phyloP scores from a whole-genome alignment of 2,329 filamentous ascomycete genomes.

The Aureobasidium sp. region DNA sequence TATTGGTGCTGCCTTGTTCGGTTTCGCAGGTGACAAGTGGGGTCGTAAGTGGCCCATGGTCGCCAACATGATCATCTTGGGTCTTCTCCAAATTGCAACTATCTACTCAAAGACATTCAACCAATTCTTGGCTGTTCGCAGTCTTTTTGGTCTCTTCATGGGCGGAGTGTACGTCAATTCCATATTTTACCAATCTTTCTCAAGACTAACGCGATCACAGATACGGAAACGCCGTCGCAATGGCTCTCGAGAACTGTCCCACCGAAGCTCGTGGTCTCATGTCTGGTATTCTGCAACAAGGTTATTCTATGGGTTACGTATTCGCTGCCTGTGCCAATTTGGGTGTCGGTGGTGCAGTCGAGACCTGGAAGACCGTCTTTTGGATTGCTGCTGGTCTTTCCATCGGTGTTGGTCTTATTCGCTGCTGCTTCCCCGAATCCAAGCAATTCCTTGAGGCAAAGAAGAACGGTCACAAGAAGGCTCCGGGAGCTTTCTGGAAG shows the following conservation, averaged over 20 bases:
- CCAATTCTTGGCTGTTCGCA: constrained; percentile 79
- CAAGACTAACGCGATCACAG: neutral
- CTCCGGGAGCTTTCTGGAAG: constrained; percentile 65
- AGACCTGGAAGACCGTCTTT: constrained; percentile 80
- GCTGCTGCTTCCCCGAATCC: constrained; percentile 76
- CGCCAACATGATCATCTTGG: constrained; percentile 78
- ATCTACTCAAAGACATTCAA: constrained; percentile 78
- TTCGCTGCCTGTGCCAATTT: constrained; percentile 80
- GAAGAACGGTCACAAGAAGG: constrained; percentile 60
- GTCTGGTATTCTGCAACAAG: constrained; percentile 85
- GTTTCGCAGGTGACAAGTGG: constrained; percentile 80
- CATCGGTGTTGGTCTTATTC: constrained; percentile 72
- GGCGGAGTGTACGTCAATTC: constrained; percentile 63
- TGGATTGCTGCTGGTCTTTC: constrained; percentile 76
- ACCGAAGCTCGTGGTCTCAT: constrained; percentile 77
- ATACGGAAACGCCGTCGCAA: constrained; percentile 81
- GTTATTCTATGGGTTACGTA: constrained; percentile 84
- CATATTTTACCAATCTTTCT: no score
- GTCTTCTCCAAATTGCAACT: constrained; percentile 77
- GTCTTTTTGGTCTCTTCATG: constrained; percentile 82
- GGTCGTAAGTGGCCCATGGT: constrained; percentile 86
- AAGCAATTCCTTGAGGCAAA: constrained; percentile 79
- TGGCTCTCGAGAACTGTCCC: constrained; percentile 80
- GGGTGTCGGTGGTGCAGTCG: constrained; percentile 68
- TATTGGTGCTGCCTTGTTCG: constrained; percentile 79